Conservation (phyloP, 768 basidiomycete species). For the Kwoniella dendrophila region DNA sequence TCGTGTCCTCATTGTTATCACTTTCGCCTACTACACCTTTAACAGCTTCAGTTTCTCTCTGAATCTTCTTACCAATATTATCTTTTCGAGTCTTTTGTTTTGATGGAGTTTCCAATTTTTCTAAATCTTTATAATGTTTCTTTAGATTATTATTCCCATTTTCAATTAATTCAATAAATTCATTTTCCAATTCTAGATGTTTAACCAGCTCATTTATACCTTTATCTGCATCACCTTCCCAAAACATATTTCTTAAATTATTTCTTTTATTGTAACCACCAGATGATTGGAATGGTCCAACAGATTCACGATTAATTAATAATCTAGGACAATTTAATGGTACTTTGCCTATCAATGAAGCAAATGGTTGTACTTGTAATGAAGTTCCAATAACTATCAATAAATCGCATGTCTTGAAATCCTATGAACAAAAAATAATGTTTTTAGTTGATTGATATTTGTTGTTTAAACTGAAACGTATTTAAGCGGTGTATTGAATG, state of each 20-base stretch:
- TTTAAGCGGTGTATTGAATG: no score
- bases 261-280: not conserved
- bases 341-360: slow-evolving; percentile 68
- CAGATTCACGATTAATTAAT: slow-evolving; percentile 83
- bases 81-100: no score
- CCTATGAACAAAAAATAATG: slow-evolving; percentile 27
- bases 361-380: slow-evolving; percentile 70
- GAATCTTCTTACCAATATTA: slow-evolving; percentile 4
- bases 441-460: not conserved
- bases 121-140: no score
- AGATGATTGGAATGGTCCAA: slow-evolving; percentile 60
- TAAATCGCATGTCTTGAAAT: slow-evolving; percentile 72
- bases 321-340: slow-evolving; percentile 69
- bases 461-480: not conserved
- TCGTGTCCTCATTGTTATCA: no score
- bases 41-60: slow-evolving; percentile 8
- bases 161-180: not conserved
- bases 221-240: slow-evolving; percentile 32
- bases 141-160: no score
- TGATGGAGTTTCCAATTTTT: no score
- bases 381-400: slow-evolving; percentile 91
- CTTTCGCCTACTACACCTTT: not conserved
- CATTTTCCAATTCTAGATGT: slow-evolving; percentile 5
- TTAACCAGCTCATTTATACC: not conserved
- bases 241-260: slow-evolving; percentile 28